Conservation (phyloP, 2,329 filamentous ascomycete species). For the Colletotrichum incanum region DNA sequence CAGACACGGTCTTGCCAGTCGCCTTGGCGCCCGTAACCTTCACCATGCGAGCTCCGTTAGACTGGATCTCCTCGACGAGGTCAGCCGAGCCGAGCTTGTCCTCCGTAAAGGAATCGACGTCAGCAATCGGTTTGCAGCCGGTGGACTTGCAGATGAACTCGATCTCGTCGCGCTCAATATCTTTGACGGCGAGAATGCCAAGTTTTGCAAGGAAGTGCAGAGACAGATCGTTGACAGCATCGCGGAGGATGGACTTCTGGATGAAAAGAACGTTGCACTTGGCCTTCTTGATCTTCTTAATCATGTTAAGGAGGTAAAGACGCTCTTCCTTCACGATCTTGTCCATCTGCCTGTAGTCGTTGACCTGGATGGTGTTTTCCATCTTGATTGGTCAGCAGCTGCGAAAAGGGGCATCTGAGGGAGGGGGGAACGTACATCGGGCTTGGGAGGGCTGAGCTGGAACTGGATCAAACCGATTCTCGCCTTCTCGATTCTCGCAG, state of each 20-base stretch:
- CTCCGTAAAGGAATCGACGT: conserved; percentile 98
- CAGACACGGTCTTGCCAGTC: conserved; percentile 89
- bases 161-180: conserved; percentile 98
- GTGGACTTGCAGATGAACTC: conserved; percentile 99
- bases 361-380: conserved; percentile 99
- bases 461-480: conserved; percentile 98
- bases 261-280: conserved; percentile 99
- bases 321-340: conserved; percentile 99
- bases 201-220: conserved; percentile 98
- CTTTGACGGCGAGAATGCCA: conserved; percentile 95
- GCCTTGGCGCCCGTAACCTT: conserved; percentile 94
- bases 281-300: conserved; percentile 99
- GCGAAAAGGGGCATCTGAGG: conserved; percentile 6
- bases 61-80: conserved; percentile 91
- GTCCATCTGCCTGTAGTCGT: conserved; percentile 99
- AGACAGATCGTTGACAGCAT: conserved; percentile 97
- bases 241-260: conserved; percentile 97
- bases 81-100: conserved; percentile 97
- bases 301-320: conserved; percentile 97
- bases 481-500: conserved; percentile 95
- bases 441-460: conserved; percentile 97
- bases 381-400: conserved; percentile 71
- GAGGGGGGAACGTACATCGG: conserved; percentile 78
- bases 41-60: conserved; percentile 90
- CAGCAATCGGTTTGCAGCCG: conserved; percentile 98